Evolutionary conservation across 306 rosid species (phyloP).

Genomic region (Comarum palustre): DNA sequence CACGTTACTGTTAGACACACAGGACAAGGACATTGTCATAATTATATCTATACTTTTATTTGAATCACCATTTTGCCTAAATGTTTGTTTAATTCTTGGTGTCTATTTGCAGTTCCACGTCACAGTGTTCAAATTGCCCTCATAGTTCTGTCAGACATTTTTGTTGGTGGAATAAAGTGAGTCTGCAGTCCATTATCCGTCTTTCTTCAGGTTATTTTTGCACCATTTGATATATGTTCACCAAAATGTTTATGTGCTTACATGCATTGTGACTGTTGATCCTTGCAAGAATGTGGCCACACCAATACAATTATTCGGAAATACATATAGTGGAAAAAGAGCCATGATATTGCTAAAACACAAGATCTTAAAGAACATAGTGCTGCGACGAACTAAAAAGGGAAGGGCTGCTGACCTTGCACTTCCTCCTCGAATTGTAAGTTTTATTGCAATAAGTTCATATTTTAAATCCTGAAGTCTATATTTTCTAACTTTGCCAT

Average conservation of each 20-base stretch:
- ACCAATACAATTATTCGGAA: conserved; percentile 54
- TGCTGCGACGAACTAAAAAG: conserved; percentile 80
- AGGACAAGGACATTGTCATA: neutral
- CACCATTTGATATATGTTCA: conserved; percentile 6
- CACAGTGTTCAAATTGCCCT: conserved; percentile 56
- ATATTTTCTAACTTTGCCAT: conserved; percentile 1
- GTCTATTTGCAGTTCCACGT: conserved; percentile 46
- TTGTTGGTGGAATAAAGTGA: conserved; percentile 98
- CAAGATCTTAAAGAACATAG: conserved; percentile 63
- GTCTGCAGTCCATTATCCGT: conserved; percentile 31
- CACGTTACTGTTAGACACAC: neutral
- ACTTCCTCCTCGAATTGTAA: conserved; percentile 91
- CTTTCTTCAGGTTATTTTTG: conserved; percentile 12
- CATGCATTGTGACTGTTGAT: conserved; percentile 21
- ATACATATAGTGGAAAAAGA: conserved; percentile 36
- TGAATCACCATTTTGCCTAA: neutral
- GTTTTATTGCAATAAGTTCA: conserved; percentile 30
- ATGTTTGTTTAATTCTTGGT: neutral
- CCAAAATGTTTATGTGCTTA: conserved; percentile 13
- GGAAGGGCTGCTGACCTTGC: conserved; percentile 95
- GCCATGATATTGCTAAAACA: conserved; percentile 77
- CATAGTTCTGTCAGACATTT: conserved; percentile 83
- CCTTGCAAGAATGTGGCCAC: conserved; percentile 56
- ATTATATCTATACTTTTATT: neutral
- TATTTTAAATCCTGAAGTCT: conserved; percentile 8